Percentiles rank a stretch among this genome's conserved stretches.
phyloP scores from a whole-genome alignment of 768 basidiomycete species.

The Termitomyces sp. region DNA sequence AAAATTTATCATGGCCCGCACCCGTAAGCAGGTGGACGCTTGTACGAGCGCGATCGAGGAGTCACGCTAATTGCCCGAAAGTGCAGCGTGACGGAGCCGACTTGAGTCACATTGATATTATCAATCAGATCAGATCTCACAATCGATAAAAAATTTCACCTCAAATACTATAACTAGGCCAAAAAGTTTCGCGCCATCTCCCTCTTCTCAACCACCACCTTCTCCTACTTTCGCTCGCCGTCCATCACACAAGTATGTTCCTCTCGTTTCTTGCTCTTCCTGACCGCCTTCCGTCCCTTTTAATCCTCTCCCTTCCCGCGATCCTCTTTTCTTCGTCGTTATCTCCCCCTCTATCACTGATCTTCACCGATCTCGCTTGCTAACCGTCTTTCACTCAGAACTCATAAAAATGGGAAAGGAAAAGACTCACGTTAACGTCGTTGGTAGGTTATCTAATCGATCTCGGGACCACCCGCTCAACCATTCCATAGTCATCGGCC shows the following conservation, averaged over 20 bases:
- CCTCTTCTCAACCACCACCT: constrained; percentile 47
- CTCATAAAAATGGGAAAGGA: constrained; percentile 90
- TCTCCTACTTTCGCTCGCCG: constrained; percentile 26
- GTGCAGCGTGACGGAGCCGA: constrained; percentile 17
- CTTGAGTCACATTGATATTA: constrained; percentile 39
- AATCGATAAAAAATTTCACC: constrained; percentile 57
- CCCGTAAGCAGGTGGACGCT: neutral
- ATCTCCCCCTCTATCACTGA: constrained; percentile 8
- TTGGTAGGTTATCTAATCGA: constrained; percentile 58
- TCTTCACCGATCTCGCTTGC: constrained; percentile 19
- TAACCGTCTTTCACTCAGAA: constrained; percentile 35
- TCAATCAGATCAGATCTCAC: constrained; percentile 52
- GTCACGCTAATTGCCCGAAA: constrained; percentile 1
- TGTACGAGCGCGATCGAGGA: neutral
- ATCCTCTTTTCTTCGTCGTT: constrained; percentile 6
- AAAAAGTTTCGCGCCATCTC: constrained; percentile 39
- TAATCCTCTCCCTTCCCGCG: constrained; percentile 18
- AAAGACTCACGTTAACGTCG: constrained; percentile 95
- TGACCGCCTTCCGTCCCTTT: constrained; percentile 7
- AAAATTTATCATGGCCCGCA: neutral
- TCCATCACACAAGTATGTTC: constrained; percentile 32
- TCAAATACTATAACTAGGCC: constrained; percentile 55
- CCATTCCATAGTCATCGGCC: constrained; percentile 76
- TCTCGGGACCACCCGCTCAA: constrained; percentile 21
- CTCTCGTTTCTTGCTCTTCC: constrained; percentile 10